Evolutionary conservation across 2,329 filamentous ascomycete genomes (phyloP).

Genomic region (Penicillium decumbens): DNA sequence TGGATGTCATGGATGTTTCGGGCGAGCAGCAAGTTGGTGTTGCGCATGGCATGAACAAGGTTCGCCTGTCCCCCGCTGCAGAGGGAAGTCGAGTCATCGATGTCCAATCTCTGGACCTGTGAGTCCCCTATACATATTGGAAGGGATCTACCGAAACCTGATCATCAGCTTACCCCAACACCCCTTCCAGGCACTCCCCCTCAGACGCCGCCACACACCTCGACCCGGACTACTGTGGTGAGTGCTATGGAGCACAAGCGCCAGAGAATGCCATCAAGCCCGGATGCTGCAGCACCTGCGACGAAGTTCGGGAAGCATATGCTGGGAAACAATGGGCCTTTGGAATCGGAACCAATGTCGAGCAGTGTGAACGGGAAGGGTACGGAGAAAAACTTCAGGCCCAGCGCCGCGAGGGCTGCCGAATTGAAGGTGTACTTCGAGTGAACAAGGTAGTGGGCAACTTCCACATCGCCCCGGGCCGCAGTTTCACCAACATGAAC

Average conservation of each 20-base stretch:
- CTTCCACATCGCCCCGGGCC: constrained; percentile 95
- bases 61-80: constrained; percentile 66
- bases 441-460: constrained; percentile 99
- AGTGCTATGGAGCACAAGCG: constrained; percentile 79
- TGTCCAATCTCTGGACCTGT: constrained; percentile 63
- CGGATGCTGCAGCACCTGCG: constrained; percentile 96
- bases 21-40: constrained; percentile 95
- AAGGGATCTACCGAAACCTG: neutral
- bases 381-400: constrained; percentile 83
- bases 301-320: constrained; percentile 94
- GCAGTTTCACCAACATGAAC: constrained; percentile 92
- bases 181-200: constrained; percentile 55
- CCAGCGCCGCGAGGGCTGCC: constrained; percentile 87
- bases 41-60: constrained; percentile 86
- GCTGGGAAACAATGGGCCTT: constrained; percentile 88
- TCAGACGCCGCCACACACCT: constrained; percentile 71
- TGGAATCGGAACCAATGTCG: constrained; percentile 82
- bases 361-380: constrained; percentile 93
- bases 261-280: constrained; percentile 67
- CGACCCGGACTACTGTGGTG: constrained; percentile 86
- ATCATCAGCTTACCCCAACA: constrained; percentile 5
- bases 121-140: constrained; percentile 32
- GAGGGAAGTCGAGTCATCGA: constrained; percentile 76
- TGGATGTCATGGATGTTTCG: constrained; percentile 98
- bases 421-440: constrained; percentile 82